Evolutionary conservation across 2,329 filamentous ascomycete species (phyloP).

Genomic region (Pseudodiploospora longispora): DNA sequence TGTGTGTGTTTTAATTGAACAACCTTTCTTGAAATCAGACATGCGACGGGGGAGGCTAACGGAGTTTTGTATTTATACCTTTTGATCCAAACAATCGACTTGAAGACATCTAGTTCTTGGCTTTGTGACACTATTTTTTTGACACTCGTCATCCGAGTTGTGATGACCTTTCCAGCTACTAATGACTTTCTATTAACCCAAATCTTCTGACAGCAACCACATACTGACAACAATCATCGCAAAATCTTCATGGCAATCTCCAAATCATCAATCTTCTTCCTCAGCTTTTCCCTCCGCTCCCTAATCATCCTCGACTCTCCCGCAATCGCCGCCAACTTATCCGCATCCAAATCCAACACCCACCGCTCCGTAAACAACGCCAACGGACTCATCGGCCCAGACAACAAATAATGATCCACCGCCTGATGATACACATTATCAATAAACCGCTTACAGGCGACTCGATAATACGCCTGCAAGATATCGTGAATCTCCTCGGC

Average conservation of each 20-base stretch:
- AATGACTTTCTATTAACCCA: too few species aligned
- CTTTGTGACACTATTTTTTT: too few species aligned
- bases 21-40: too few species aligned
- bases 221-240: too few species aligned
- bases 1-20: too few species aligned
- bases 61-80: too few species aligned
- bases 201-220: too few species aligned
- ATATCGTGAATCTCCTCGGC: constrained; percentile 49
- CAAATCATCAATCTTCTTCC: constrained; percentile 37
- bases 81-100: too few species aligned
- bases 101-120: too few species aligned
- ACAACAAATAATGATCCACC: constrained; percentile 44
- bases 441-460: constrained; percentile 52
- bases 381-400: constrained; percentile 41
- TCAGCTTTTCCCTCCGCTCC: constrained; percentile 27
- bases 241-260: constrained; percentile 25
- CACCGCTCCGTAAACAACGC: constrained; percentile 43
- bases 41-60: too few species aligned
- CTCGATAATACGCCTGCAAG: constrained; percentile 53
- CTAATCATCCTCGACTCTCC: constrained; percentile 34
- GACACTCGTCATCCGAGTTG: too few species aligned
- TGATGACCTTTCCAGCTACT: too few species aligned
- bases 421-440: constrained; percentile 55
- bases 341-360: constrained; percentile 37
- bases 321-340: constrained; percentile 47